Evolutionary conservation across 2,329 filamentous ascomycete genomes (phyloP).

Genomic region (Domatiomyces globalis): DNA sequence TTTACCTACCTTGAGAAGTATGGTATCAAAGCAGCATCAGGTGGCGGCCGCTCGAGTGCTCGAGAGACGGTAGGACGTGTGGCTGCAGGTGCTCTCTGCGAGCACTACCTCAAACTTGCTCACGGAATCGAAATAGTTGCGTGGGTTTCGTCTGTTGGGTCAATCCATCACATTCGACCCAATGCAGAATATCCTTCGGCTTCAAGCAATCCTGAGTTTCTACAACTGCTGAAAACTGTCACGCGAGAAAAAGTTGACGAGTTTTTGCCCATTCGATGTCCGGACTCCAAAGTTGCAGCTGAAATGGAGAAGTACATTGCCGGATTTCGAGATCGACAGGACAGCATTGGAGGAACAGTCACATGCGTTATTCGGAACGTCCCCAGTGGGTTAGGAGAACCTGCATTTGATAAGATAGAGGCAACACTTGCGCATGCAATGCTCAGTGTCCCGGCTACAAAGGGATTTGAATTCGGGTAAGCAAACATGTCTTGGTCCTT

Average conservation of each 20-base stretch:
- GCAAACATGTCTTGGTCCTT: too few species aligned
- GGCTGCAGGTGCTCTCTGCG: slow-evolving; percentile 78
- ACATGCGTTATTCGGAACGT: slow-evolving; percentile 84
- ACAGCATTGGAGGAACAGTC: slow-evolving; percentile 89
- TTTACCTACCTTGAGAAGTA: slow-evolving; percentile 98
- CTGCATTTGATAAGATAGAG: slow-evolving; percentile 90
- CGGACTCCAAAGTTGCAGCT: slow-evolving; percentile 47
- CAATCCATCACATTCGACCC: slow-evolving; percentile 51
- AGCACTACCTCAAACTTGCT: slow-evolving; percentile 72
- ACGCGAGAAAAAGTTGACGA: slow-evolving; percentile 65
- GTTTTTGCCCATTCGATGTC: slow-evolving; percentile 79
- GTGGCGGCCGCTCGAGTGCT: slow-evolving; percentile 82
- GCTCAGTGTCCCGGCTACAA: slow-evolving; percentile 86
- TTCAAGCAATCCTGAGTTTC: slow-evolving; percentile 60
- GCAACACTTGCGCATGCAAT: slow-evolving; percentile 84
- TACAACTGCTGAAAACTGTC: slow-evolving; percentile 57
- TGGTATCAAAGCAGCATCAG: slow-evolving; percentile 78
- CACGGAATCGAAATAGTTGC: slow-evolving; percentile 84
- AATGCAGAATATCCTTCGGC: slow-evolving; percentile 14
- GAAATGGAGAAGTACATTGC: slow-evolving; percentile 71
- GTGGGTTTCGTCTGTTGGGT: slow-evolving; percentile 75
- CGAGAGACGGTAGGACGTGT: slow-evolving; percentile 88
- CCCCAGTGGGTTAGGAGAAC: slow-evolving; percentile 78
- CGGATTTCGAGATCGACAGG: slow-evolving; percentile 59
- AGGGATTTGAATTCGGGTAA: slow-evolving; percentile 94